A percentile compares a stretch with the other conserved stretches of the same genome.
phyloP scores from a whole-genome alignment of 2,329 filamentous ascomycete species.

The Dactylonectria macrodidyma region DNA sequence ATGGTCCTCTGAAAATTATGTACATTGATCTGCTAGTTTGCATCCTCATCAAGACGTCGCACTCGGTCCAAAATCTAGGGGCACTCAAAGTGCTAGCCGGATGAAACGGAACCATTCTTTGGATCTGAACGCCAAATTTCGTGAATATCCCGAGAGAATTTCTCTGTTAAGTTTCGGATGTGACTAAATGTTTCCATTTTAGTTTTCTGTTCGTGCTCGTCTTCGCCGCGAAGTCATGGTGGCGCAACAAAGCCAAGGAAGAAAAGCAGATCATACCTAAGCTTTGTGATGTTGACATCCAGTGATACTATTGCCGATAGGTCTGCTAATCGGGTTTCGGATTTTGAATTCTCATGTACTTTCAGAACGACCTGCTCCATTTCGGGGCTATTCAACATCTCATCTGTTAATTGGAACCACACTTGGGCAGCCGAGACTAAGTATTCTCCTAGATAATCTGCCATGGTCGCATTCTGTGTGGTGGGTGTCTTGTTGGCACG shows the following conservation, averaged over 20 bases:
- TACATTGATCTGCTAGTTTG: background rate
- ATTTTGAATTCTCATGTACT: constrained; percentile 48
- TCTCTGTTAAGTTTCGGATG: background rate
- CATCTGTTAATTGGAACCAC: constrained; percentile 52
- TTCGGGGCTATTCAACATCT: constrained; percentile 50
- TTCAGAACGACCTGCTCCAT: constrained; percentile 47
- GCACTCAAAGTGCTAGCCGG: background rate
- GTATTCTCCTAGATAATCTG: constrained; percentile 55
- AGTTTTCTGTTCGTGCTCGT: background rate
- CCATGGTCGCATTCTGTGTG: constrained; percentile 42
- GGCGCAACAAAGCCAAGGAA: background rate
- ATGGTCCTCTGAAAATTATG: background rate
- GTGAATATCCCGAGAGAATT: background rate
- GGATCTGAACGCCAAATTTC: background rate
- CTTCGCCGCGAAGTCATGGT: too few relatives aligned
- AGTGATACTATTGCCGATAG: constrained; percentile 48
- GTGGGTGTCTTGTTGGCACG: constrained; percentile 4
- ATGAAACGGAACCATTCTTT: background rate
- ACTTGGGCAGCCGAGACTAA: constrained; percentile 50
- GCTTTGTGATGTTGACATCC: constrained; percentile 47
- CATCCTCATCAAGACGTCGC: background rate
- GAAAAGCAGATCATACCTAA: constrained; percentile 25
- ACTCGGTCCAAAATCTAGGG: background rate
- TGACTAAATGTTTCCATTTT: background rate
- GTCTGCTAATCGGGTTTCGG: constrained; percentile 48